Evolutionary conservation across 169 alveolate genomes (phyloP).

Genomic region (Eimeria zaria): DNA sequence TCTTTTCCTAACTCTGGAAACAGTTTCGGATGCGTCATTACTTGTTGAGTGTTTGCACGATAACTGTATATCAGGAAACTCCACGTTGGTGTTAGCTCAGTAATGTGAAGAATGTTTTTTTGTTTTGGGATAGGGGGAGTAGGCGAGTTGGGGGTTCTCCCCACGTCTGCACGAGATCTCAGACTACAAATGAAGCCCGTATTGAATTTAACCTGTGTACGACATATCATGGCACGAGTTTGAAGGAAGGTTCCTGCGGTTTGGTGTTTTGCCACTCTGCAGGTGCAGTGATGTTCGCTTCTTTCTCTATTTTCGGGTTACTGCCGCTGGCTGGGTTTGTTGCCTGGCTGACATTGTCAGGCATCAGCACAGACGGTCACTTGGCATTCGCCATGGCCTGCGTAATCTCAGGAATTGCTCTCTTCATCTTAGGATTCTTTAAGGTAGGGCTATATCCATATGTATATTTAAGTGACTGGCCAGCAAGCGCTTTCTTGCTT

Average conservation of each 20-base stretch:
- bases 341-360: constrained; percentile 86
- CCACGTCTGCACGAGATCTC: no score
- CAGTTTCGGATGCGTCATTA: no score
- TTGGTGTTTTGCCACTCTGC: constrained; percentile 25
- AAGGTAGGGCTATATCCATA: constrained; percentile 83
- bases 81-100: no score
- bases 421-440: constrained; percentile 89
- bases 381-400: constrained; percentile 90
- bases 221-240: background rate
- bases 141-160: no score
- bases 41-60: no score
- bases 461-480: background rate
- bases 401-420: constrained; percentile 88
- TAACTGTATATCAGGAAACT: no score
- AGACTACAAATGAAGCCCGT: no score
- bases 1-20: no score
- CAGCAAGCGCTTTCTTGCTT: background rate
- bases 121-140: no score
- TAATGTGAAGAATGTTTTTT: no score
- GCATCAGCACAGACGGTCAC: constrained; percentile 80
- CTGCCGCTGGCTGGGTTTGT: constrained; percentile 94
- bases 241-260: background rate
- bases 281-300: constrained; percentile 93
- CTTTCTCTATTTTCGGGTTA: constrained; percentile 93
- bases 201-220: background rate